A percentile compares a stretch with the other conserved stretches of the same genome.
Evolutionary conservation across 2,329 filamentous ascomycete genomes (phyloP).

Genomic region (Cladosporium sp.): DNA sequence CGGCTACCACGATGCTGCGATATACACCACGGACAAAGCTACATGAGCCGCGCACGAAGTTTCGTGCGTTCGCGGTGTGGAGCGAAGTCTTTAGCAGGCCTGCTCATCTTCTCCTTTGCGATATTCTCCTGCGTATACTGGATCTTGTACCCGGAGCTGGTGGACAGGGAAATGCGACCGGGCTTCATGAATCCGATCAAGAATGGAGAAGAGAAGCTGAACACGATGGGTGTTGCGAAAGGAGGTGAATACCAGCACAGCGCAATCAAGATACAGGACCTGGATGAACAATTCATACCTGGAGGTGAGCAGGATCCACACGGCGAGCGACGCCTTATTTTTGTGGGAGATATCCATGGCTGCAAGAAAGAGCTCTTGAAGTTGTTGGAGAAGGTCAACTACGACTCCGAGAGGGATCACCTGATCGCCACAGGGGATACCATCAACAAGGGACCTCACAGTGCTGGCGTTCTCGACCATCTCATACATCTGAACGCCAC

Average conservation of each 20-base stretch:
- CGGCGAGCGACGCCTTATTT: conserved; percentile 63
- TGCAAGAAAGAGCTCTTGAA: conserved; percentile 65
- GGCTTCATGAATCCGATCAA: conserved; percentile 9
- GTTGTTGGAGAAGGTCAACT: conserved; percentile 67
- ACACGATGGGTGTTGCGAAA: conserved; percentile 33
- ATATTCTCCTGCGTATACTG: neutral
- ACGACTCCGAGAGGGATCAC: conserved; percentile 66
- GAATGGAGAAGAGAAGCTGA: conserved; percentile 3
- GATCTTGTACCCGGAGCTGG: conserved; percentile 11
- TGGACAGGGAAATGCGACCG: conserved; percentile 12
- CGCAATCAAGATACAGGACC: conserved; percentile 41
- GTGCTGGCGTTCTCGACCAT: conserved; percentile 71
- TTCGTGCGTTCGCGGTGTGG: conserved; percentile 1
- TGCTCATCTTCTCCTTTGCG: neutral
- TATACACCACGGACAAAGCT: neutral
- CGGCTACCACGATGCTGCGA: neutral
- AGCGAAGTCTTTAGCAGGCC: neutral
- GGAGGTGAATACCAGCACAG: conserved; percentile 25
- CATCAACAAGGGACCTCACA: conserved; percentile 85
- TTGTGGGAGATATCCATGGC: conserved; percentile 92
- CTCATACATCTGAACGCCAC: conserved; percentile 73
- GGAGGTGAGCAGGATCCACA: conserved; percentile 36
- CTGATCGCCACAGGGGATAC: conserved; percentile 76
- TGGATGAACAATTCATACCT: conserved; percentile 45
- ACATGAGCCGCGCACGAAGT: neutral